Evolutionary conservation across 768 basidiomycete genomes (phyloP).

Genomic region (Lyophyllum semitale): DNA sequence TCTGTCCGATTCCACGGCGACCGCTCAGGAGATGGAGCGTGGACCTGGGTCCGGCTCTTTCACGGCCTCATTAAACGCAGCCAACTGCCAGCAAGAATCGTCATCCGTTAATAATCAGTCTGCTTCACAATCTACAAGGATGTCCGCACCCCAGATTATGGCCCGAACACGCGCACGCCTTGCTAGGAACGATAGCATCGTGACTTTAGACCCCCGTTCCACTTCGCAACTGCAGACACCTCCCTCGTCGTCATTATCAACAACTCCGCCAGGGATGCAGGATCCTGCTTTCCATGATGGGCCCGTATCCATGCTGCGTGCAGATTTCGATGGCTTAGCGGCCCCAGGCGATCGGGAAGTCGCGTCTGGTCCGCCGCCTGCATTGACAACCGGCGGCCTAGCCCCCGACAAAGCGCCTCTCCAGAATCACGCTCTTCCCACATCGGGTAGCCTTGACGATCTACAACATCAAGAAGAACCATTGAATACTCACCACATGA

Average conservation of each 20-base stretch:
- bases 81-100: background rate
- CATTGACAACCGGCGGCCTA: background rate
- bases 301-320: background rate
- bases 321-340: background rate
- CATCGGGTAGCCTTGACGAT: constrained; percentile 4
- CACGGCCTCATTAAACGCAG: background rate
- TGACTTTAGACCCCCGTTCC: background rate
- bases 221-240: background rate
- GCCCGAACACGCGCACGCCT: constrained; percentile 28
- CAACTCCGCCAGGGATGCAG: background rate
- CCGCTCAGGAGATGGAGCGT: background rate
- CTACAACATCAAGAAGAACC: constrained; percentile 7
- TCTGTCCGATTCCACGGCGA: constrained; percentile 21
- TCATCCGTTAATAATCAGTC: constrained; percentile 1
- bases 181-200: background rate
- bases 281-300: background rate
- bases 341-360: background rate
- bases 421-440: constrained; percentile 1
- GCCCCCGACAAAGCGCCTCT: constrained; percentile 1
- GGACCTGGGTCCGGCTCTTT: background rate
- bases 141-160: constrained; percentile 27
- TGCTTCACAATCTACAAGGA: background rate
- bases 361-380: background rate
- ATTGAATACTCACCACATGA: constrained; percentile 5
- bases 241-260: background rate